A percentile compares a stretch with the other conserved stretches of the same genome.
Evolutionary conservation across 2,329 filamentous ascomycete genomes (phyloP).

Genomic region (Ophiostoma piceae): DNA sequence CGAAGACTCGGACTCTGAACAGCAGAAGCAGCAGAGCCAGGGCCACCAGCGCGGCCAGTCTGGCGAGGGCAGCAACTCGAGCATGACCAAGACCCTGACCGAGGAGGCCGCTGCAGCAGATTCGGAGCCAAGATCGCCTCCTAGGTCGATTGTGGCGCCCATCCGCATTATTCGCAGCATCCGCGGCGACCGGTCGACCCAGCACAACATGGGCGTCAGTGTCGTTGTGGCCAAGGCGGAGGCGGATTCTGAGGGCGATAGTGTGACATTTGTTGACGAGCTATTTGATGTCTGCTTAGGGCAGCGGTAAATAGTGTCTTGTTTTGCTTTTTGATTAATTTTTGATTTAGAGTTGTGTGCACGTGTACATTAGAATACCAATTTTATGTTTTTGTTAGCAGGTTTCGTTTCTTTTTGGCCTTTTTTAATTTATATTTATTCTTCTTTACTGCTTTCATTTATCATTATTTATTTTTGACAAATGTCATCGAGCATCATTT

Average conservation of each 20-base stretch:
- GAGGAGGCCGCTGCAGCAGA: background rate
- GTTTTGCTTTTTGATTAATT: too few species aligned
- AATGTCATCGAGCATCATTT: background rate
- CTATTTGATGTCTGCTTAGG: slow-evolving; percentile 21
- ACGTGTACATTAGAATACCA: slow-evolving; percentile 5
- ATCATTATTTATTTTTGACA: background rate
- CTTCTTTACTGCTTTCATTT: background rate
- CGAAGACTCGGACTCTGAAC: background rate
- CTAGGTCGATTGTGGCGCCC: slow-evolving; percentile 10
- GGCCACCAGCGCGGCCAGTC: background rate
- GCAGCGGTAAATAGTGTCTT: slow-evolving; percentile 13
- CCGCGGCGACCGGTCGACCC: slow-evolving; percentile 15
- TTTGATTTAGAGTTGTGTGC: background rate
- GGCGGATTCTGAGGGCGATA: slow-evolving; percentile 18
- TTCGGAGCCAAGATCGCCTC: background rate
- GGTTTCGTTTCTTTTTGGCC: background rate
- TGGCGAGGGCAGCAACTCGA: background rate
- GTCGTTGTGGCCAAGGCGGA: slow-evolving; percentile 18
- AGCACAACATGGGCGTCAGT: slow-evolving; percentile 19
- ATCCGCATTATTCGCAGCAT: slow-evolving; percentile 19
- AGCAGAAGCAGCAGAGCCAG: background rate
- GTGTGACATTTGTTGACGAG: slow-evolving; percentile 21
- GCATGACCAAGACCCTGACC: background rate
- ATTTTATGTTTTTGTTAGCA: background rate
- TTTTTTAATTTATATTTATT: background rate